A percentile compares a stretch with the other conserved stretches of the same genome.
These are phyloP conservation scores for Pleurotus djamor DNA, from an alignment of 768 basidiomycete genomes.

Conservation along the genomic window DNA sequence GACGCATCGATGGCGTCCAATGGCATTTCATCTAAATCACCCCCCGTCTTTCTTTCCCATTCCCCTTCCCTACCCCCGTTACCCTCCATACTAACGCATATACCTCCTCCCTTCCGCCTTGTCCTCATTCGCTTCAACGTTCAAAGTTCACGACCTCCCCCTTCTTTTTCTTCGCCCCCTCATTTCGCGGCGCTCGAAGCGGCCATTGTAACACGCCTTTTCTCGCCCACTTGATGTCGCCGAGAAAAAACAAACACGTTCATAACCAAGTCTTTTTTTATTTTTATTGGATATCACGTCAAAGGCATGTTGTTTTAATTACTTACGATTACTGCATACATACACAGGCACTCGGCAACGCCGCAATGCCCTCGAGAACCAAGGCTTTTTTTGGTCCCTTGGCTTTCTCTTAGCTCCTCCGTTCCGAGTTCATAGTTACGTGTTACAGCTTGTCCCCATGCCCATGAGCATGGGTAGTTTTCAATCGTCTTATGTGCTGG, in stretches of 20 bases:
- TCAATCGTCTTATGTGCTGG: too few species aligned
- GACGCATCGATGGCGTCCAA: conserved; percentile 46
- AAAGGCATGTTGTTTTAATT: too few species aligned
- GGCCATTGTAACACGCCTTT: conserved; percentile 18
- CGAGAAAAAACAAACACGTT: conserved; percentile 9
- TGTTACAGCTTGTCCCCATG: too few species aligned
- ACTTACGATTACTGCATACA: not conserved
- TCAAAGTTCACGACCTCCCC: not conserved
- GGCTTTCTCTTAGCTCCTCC: too few species aligned
- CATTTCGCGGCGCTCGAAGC: conserved; percentile 23
- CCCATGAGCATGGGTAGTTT: too few species aligned
- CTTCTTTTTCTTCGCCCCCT: too few species aligned
- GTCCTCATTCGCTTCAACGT: not conserved
- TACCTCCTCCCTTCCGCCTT: conserved; percentile 12
- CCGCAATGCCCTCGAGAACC: too few species aligned
- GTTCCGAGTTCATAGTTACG: too few species aligned
- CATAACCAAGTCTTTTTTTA: not conserved
- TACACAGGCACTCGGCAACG: too few species aligned
- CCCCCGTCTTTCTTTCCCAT: not conserved
- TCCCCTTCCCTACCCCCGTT: conserved; percentile 7
- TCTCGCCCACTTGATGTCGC: conserved; percentile 5
- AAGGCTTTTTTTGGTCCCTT: too few species aligned
- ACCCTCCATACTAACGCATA: conserved; percentile 2
- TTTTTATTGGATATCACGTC: too few species aligned
- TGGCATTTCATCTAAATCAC: conserved; percentile 46